A percentile compares a stretch with the other conserved stretches of the same genome.
phyloP scores from a whole-genome alignment of 306 rosid species.

The Cucurbita maxima region DNA sequence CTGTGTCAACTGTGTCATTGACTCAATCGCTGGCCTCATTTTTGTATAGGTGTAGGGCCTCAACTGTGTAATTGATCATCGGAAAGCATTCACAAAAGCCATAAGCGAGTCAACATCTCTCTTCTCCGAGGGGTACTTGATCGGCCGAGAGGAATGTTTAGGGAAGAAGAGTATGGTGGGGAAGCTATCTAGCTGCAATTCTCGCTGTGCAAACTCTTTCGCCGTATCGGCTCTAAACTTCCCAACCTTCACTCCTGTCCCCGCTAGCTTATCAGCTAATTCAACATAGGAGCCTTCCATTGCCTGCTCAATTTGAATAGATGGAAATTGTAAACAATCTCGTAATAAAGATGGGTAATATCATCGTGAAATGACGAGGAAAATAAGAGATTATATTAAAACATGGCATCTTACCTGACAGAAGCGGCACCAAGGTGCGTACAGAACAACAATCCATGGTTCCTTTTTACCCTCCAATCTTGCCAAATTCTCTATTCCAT shows the following conservation, averaged over 20 bases:
- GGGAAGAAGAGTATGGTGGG: conserved; percentile 89
- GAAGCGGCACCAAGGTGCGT: conserved; percentile 92
- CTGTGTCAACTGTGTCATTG: conserved; percentile 8
- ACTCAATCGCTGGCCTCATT: not conserved
- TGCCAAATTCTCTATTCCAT: conserved; percentile 64
- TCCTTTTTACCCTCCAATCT: conserved; percentile 48
- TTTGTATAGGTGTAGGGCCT: not conserved
- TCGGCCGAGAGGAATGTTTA: conserved; percentile 48
- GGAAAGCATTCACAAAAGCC: conserved; percentile 59
- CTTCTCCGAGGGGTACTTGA: conserved; percentile 67
- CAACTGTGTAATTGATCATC: conserved; percentile 18
- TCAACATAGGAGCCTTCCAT: conserved; percentile 71
- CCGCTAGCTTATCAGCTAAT: conserved; percentile 59
- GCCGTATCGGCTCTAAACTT: conserved; percentile 73
- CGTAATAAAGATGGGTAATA: not conserved
- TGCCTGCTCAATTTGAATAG: conserved; percentile 22
- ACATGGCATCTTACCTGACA: conserved; percentile 39
- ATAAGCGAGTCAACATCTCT: conserved; percentile 69
- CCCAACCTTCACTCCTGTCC: conserved; percentile 57
- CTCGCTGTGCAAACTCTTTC: conserved; percentile 68
- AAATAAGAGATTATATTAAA: not conserved
- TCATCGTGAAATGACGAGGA: not conserved
- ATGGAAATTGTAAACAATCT: not conserved
- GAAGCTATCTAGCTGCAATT: conserved; percentile 60
- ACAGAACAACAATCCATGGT: conserved; percentile 70